A percentile compares a stretch with the other conserved stretches of the same genome.
These are phyloP conservation scores for Byssothecium circinans DNA, from an alignment of 2,329 filamentous ascomycete genomes.

Conservation along the genomic window DNA sequence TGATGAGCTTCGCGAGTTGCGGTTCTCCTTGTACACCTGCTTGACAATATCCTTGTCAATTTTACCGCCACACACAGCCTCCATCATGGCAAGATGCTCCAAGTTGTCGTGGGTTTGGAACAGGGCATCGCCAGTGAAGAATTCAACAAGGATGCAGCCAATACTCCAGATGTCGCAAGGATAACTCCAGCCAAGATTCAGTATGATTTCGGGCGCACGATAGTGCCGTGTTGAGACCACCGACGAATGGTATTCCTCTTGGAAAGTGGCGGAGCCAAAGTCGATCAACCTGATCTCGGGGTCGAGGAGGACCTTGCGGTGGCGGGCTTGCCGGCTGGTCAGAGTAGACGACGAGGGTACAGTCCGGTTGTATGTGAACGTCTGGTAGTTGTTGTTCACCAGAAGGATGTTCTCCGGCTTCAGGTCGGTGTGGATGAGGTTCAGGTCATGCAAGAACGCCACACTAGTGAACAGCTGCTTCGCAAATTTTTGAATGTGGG, in stretches of 20 bases:
- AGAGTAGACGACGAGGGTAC: constrained; percentile 66
- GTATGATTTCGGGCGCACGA: constrained; percentile 67
- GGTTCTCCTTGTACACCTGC: constrained; percentile 54
- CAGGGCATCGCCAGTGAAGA: constrained; percentile 68
- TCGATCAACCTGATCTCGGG: constrained; percentile 69
- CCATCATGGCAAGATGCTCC: constrained; percentile 71
- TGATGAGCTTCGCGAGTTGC: constrained; percentile 55
- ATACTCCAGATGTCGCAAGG: constrained; percentile 72
- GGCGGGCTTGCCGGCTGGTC: constrained; percentile 59
- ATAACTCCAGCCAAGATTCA: constrained; percentile 69
- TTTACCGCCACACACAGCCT: constrained; percentile 60
- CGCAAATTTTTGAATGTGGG: constrained; percentile 96
- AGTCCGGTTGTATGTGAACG: constrained; percentile 68
- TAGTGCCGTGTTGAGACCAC: constrained; percentile 69
- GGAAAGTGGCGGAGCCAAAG: constrained; percentile 68
- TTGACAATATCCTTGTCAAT: constrained; percentile 59
- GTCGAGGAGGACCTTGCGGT: constrained; percentile 64
- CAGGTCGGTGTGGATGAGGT: constrained; percentile 87
- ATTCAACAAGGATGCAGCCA: constrained; percentile 68
- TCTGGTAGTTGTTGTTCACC: constrained; percentile 66
- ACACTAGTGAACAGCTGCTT: constrained; percentile 97
- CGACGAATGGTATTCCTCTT: constrained; percentile 69
- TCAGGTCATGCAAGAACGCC: constrained; percentile 94
- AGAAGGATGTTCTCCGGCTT: constrained; percentile 71
- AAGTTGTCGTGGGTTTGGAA: constrained; percentile 71